Evolutionary conservation across 495 filamentous ascomycete species (phyloP).

Genomic region (Entonaema liquescens): DNA sequence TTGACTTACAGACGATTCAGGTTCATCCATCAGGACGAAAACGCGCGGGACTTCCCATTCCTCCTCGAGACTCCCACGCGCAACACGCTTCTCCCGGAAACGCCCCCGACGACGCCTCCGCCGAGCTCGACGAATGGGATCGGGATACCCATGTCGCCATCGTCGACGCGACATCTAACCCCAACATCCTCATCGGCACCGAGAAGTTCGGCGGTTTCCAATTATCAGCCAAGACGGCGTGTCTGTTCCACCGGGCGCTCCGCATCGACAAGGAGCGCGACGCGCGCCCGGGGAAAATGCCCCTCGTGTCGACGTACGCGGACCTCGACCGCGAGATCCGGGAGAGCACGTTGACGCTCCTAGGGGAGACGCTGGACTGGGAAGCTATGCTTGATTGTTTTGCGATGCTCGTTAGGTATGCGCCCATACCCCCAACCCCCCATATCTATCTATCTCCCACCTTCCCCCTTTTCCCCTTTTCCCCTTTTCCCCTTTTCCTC

Average conservation of each 20-base stretch:
- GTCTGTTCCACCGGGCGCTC: constrained; percentile 43
- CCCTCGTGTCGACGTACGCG: constrained; percentile 27
- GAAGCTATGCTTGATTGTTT: constrained; percentile 44
- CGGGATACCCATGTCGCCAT: constrained; percentile 25
- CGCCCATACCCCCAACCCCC: background rate
- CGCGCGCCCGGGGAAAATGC: constrained; percentile 36
- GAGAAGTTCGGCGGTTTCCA: constrained; percentile 41
- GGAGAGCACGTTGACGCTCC: constrained; percentile 32
- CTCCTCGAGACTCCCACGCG: constrained; percentile 42
- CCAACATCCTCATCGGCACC: constrained; percentile 21
- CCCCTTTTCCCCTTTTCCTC: background rate
- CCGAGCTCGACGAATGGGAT: background rate
- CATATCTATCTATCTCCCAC: background rate
- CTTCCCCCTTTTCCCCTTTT: background rate
- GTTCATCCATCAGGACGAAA: constrained; percentile 45
- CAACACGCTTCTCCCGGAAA: constrained; percentile 42
- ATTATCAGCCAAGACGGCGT: constrained; percentile 41
- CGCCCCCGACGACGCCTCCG: constrained; percentile 32
- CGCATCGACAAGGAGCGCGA: constrained; percentile 43
- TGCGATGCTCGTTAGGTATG: constrained; percentile 45
- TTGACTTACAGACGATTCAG: constrained; percentile 21
- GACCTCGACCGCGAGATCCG: constrained; percentile 44
- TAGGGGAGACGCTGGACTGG: constrained; percentile 41
- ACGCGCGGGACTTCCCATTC: constrained; percentile 37
- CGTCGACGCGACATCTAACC: constrained; percentile 30